Evolutionary conservation across 1,139 yeast species (phyloP), one percentile per base, ranked within the genome.

Genomic region (Taiozyma sp.): DNA sequence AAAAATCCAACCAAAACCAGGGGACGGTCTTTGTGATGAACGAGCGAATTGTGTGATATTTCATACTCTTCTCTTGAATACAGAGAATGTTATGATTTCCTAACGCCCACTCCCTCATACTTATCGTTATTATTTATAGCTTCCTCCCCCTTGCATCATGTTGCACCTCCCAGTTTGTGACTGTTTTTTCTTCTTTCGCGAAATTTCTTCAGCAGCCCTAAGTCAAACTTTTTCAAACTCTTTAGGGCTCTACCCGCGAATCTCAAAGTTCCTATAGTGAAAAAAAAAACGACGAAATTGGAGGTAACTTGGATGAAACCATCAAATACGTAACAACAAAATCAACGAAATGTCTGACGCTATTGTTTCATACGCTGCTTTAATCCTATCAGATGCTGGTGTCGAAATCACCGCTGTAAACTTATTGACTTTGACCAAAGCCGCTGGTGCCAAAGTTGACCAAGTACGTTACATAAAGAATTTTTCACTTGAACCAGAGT

Each of bases 301-400:
- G 10, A 19, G 23, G 41, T 16, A n/a, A 19, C 24, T 22, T 36
- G 34, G 23, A 36, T 8, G 41, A 19, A 19, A 38, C 24, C 24
- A 19, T 38, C 14, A 38, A 19, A 19, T 16, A 19, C 3, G 41
- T 19, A 38, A 38, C 24, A 38, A 38, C 41, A 38, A 38, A 16
- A 19, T 38, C 41, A 38, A 38, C 24, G 41, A 38, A 70, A 79
- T 79, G 83, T 77, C 81, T 71, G 81, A 78, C 76, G 71, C 74
- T 66, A 66, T 72, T 65, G 74, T 73, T 65, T 73, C 78, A 55
- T 73, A 71, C 70, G 97, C 98, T 75, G 95, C 99, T 74, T 87
- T 92, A 78, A 91, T 92, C 82, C 83, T 92, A 78, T 97, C 97
- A 67, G 98, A 92, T 78, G 89, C 97, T 70, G 97, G 91, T 72